Base-by-base conservation (phyloP, 2,329 filamentous ascomycete species). In the Macrophomina phaseolina region DNA sequence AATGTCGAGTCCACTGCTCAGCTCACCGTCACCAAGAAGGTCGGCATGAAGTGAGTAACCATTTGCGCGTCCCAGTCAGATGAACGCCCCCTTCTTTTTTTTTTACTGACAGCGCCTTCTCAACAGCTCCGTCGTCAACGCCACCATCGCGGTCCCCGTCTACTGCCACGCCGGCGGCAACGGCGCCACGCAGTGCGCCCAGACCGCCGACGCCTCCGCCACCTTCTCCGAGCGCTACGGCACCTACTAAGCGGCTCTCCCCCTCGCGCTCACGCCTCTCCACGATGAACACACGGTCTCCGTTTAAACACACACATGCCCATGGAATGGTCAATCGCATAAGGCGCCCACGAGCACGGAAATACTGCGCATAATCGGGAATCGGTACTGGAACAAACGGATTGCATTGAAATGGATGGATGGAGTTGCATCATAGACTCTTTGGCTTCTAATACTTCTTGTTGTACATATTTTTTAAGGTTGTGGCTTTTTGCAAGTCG, bases 81-180 rank as follows among this genome's bases (percentile, higher is more conserved):
- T 18, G 18, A 18, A 18, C 18, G 18, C 18, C 18, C 18, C 18
- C 18, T 18, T 18, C 18, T 18, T 18, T 18, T 18, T 18, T 18
- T 18, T 18, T 18, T 18, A 18, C 18, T 18, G 18, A 18, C 18
- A 18, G 18, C 18, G 18, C 18, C 18, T 18, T 18, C 18, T 18
- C 18, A 18, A 18, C 30, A 63, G 60, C 36, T 52, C 60, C 16
- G 60, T 63, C 7, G 45, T 38, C 32, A 52, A 63, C 18, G 60
- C 40, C 12, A 63, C 45, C 49, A 23, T 45, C 23, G 34, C 28
- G 7, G 62, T 55, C 16, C 62, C 62, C 23, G 38, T 42, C 30
- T 49, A 52, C 62, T 64, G 62, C 62, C 62, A 46, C 23, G 62
- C 62, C 3, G 62, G 62, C n/a, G 62, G 62, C 38, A 64, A 64